Conservation (phyloP, 208 protist genomes). For the Zelonia costaricensis region DNA sequence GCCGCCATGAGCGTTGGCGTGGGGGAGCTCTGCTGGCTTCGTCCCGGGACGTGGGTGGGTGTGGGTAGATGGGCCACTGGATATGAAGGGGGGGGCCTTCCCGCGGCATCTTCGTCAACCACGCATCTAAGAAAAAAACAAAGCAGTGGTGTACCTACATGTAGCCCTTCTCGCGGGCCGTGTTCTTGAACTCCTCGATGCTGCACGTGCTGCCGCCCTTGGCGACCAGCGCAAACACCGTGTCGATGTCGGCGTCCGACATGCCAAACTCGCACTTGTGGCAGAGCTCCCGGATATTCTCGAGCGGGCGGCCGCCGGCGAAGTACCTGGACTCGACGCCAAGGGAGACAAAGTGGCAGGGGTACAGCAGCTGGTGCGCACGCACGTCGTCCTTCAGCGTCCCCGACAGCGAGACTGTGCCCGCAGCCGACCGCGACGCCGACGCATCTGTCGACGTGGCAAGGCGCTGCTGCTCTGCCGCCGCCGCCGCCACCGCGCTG, state of each 20-base stretch:
- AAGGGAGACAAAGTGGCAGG: conserved; percentile 76
- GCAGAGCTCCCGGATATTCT: conserved; percentile 60
- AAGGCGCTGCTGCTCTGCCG: not conserved
- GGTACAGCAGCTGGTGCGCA: conserved; percentile 77
- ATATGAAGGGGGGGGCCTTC: no score
- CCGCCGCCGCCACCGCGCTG: not conserved
- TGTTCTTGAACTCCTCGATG: conserved; percentile 90
- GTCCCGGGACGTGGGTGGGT: no score
- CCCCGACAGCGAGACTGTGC: not conserved
- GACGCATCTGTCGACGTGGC: not conserved
- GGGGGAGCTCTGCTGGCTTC: no score
- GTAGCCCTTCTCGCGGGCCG: conserved; percentile 63
- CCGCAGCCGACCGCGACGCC: not conserved
- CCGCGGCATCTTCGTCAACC: no score
- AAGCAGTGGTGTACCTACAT: no score
- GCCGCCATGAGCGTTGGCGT: no score
- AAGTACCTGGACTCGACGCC: conserved; percentile 87
- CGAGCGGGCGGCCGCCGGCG: conserved; percentile 64
- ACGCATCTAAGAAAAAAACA: no score
- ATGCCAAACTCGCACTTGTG: conserved; percentile 74
- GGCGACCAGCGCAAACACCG: conserved; percentile 59
- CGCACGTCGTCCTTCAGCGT: conserved; percentile 64
- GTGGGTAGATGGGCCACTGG: no score
- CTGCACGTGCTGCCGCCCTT: conserved; percentile 56
- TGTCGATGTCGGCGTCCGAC: conserved; percentile 64